Conservation (phyloP, 1,139 yeast genomes). For the Meyerozyma elateridarum region DNA sequence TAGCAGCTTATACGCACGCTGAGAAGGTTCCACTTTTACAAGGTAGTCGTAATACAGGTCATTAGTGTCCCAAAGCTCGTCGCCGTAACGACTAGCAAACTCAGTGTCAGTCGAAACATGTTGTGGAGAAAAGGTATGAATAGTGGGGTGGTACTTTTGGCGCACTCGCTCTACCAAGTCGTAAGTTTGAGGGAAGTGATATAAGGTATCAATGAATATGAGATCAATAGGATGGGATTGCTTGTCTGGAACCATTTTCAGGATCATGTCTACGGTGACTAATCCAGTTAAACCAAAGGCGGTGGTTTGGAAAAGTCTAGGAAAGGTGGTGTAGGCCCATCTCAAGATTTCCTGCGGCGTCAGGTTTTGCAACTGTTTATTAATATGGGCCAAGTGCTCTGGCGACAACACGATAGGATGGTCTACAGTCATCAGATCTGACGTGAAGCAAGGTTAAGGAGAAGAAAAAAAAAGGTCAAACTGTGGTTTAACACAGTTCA, state of each 20-base stretch:
- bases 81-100: conserved; percentile 67
- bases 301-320: conserved; percentile 81
- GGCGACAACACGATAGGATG: conserved; percentile 28
- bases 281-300: conserved; percentile 94
- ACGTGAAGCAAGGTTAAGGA: no score
- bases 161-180: conserved; percentile 63
- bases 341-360: conserved; percentile 68
- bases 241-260: conserved; percentile 39
- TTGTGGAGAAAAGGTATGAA: conserved; percentile 64
- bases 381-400: conserved; percentile 57
- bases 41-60: conserved; percentile 79
- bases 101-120: conserved; percentile 56
- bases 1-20: conserved; percentile 73
- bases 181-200: conserved; percentile 89
- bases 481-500: no score
- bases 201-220: conserved; percentile 83
- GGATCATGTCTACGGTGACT: conserved; percentile 79
- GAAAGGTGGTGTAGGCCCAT: conserved; percentile 83
- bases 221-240: conserved; percentile 55
- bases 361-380: conserved; percentile 50
- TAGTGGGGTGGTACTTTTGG: conserved; percentile 46
- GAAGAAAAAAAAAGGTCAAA: no score
- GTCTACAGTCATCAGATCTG: conserved; percentile 8
- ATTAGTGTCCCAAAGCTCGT: conserved; percentile 75
- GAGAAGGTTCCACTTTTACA: conserved; percentile 91